Evolutionary conservation across 2,329 filamentous ascomycete genomes (phyloP), one percentile per base, ranked within the genome.

Genomic region (Calonectria leucothoes): DNA sequence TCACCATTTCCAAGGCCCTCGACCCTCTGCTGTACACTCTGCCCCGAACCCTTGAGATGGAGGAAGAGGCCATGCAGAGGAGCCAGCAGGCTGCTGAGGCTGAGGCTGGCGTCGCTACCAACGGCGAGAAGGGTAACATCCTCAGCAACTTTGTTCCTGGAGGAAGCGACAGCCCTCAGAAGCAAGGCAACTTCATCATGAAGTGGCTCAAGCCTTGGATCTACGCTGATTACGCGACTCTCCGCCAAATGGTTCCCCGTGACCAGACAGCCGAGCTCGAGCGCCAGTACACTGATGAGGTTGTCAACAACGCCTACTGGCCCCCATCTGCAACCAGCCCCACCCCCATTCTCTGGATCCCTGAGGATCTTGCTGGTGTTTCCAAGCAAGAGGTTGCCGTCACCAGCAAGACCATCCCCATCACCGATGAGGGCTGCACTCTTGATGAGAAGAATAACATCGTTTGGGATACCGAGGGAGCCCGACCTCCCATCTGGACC

Each of bases 171-270:
- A 68, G 77, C 29, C 81, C 69, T 45, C 77, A 82, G 73, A 88
- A 88, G 83, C 88, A 89, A 81, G 88, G 88, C 52, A 89, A 89
- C 80, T 81, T 92, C 69, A 80, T 92, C 71, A 80, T 84, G 72
- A 90, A 88, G 77, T 94, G 91, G 87, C 85, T 98, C 71, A 93
- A 94, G 82, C 95, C 95, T 0, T 95, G 96, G 88, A 86, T 91
- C 71, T 94, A 94, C 82, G 87, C 90, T 74, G 91, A 94, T 84
- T 97, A 97, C 83, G 85, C 87, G 20, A 89, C 91, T 4, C 88
- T 97, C 80, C 93, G 94, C 65, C 89, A 89, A 57, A 87, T 96
- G 17, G 91, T 97, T 0, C 94, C 94, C 0, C 86, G 88, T 39
- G 87, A 89, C 55, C 84, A 89, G 39, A 80, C 84, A 11, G 76